These are phyloP conservation scores for Naegleria fowleri DNA, from an alignment of 208 protist genomes.

Conservation along the genomic window DNA sequence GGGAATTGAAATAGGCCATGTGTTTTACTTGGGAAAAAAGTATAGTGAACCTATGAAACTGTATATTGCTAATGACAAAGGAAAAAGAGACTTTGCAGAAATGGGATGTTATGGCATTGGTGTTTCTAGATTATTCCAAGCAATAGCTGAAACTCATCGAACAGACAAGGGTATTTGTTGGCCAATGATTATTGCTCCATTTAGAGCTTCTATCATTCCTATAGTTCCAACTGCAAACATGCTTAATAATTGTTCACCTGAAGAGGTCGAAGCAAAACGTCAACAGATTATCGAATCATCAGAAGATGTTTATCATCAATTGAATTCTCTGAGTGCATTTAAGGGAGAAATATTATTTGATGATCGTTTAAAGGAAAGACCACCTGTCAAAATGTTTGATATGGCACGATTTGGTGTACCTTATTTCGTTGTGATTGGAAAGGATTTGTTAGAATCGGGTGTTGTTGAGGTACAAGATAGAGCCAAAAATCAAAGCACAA, in stretches of 20 bases:
- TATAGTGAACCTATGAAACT: background rate
- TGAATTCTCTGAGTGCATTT: background rate
- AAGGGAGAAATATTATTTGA: background rate
- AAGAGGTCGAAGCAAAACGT: background rate
- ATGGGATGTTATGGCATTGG: slow-evolving; percentile 34
- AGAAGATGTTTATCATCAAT: background rate
- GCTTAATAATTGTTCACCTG: background rate
- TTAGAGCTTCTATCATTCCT: background rate
- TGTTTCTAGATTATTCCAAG: slow-evolving; percentile 8
- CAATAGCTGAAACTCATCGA: background rate
- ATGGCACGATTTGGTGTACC: background rate
- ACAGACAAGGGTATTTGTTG: background rate
- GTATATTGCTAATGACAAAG: background rate
- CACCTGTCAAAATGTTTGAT: background rate
- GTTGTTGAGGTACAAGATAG: background rate
- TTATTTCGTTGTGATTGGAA: background rate
- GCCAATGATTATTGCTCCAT: slow-evolving; percentile 16
- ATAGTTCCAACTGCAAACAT: background rate
- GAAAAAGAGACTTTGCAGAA: background rate
- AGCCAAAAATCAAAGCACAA: background rate
- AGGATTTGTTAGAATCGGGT: background rate
- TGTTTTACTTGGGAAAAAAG: slow-evolving; percentile 30
- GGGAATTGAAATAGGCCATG: slow-evolving; percentile 34
- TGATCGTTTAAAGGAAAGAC: background rate
- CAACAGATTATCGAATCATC: background rate